phyloP scores from a whole-genome alignment of 164 flowering plant species.

The Sextonia rubra region DNA sequence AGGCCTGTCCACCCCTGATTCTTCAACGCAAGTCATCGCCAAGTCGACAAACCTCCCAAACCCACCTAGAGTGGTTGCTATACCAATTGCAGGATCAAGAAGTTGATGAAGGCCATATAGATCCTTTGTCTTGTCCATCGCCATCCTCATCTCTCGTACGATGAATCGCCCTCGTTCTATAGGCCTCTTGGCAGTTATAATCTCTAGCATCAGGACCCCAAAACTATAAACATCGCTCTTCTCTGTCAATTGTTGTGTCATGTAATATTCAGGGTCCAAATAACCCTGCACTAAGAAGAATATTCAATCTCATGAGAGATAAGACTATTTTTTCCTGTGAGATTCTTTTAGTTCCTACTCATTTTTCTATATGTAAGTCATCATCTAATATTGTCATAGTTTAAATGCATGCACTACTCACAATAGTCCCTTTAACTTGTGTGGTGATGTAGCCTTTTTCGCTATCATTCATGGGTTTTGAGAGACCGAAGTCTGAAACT shows the following conservation, averaged over 20 bases:
- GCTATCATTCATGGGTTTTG: slow-evolving; percentile 25
- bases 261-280: slow-evolving; percentile 72
- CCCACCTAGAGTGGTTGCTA: slow-evolving; percentile 25
- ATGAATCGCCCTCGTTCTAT: slow-evolving; percentile 46
- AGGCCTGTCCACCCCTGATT: slow-evolving; percentile 41
- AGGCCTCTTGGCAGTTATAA: slow-evolving; percentile 46
- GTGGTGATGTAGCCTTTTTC: slow-evolving; percentile 30
- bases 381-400: background rate
- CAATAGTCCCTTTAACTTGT: slow-evolving; percentile 47
- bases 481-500: slow-evolving; percentile 42
- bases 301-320: background rate
- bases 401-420: background rate
- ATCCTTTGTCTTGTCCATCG: slow-evolving; percentile 30
- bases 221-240: slow-evolving; percentile 74
- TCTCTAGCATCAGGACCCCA: slow-evolving; percentile 58
- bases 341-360: background rate
- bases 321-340: background rate
- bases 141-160: slow-evolving; percentile 35
- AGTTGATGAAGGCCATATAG: slow-evolving; percentile 30
- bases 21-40: slow-evolving; percentile 49
- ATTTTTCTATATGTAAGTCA: background rate
- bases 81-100: slow-evolving; percentile 35
- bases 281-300: slow-evolving; percentile 30
- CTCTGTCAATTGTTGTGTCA: slow-evolving; percentile 56
- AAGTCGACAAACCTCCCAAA: slow-evolving; percentile 38